These are phyloP conservation scores for Gossypium thurberi DNA, from an alignment of 345 rosid genomes.

Conservation along the genomic window DNA sequence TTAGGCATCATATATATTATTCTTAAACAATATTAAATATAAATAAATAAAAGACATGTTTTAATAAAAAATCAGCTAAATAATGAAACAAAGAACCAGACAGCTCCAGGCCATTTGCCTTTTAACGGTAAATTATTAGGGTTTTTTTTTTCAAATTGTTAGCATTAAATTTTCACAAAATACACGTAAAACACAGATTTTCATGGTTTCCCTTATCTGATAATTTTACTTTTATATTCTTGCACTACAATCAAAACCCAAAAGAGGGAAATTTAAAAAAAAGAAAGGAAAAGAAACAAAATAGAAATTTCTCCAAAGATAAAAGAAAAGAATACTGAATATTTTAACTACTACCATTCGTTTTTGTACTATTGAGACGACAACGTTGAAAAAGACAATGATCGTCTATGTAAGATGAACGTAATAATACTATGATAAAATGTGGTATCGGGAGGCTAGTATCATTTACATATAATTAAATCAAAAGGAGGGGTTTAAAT, in stretches of 20 bases:
- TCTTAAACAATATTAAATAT: not conserved
- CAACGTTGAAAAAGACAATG: not conserved
- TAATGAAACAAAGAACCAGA: conserved; percentile 6
- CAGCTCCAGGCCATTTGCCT: conserved; percentile 9
- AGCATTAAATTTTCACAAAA: not conserved
- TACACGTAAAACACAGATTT: not conserved
- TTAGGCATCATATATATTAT: not conserved
- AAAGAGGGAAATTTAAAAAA: not conserved
- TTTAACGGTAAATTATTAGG: not conserved
- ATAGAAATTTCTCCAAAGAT: not conserved
- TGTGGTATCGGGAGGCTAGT: not conserved
- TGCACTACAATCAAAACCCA: no score
- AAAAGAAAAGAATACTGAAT: not conserved
- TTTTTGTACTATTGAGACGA: not conserved
- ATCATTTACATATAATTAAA: conserved; percentile 26
- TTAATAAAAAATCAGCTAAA: not conserved
- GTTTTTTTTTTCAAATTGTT: not conserved
- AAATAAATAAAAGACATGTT: not conserved
- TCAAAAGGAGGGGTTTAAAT: not conserved
- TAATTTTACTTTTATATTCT: not conserved
- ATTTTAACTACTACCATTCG: no score
- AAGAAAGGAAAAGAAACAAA: not conserved
- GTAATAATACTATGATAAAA: not conserved
- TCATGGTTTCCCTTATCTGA: not conserved
- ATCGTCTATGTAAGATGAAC: conserved; percentile 1